These are phyloP conservation scores for Aquilaria sinensis DNA, from an alignment of 345 rosid species.

Conservation along the genomic window DNA sequence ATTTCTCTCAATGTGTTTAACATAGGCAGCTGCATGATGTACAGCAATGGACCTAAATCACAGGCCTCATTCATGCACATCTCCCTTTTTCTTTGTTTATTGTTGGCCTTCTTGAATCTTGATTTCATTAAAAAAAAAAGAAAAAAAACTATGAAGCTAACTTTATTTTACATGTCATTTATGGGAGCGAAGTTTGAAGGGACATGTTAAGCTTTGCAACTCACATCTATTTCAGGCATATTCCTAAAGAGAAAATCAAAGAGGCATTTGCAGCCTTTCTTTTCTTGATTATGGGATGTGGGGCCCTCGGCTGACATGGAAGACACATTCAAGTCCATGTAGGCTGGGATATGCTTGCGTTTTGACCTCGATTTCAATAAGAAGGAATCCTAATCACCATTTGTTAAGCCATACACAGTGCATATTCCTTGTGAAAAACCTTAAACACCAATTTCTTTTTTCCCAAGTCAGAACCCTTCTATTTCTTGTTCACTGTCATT, in stretches of 20 bases:
- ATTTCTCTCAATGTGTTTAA: too few species aligned
- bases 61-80: too few species aligned
- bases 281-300: not conserved
- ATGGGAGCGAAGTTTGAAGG: too few species aligned
- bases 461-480: too few species aligned
- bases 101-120: too few species aligned
- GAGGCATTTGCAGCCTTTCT: not conserved
- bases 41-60: too few species aligned
- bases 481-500: too few species aligned
- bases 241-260: conserved; percentile 2
- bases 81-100: too few species aligned
- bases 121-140: too few species aligned
- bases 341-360: conserved; percentile 25
- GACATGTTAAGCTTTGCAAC: not conserved
- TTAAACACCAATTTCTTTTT: not conserved
- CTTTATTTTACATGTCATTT: too few species aligned
- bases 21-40: too few species aligned
- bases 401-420: conserved; percentile 9
- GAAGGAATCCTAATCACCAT: conserved; percentile 36
- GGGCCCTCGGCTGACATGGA: conserved; percentile 9
- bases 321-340: conserved; percentile 8
- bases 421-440: conserved; percentile 13
- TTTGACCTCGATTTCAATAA: conserved; percentile 33
- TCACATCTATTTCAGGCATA: conserved; percentile 6
- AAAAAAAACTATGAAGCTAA: too few species aligned